Percentiles rank a stretch among this genome's conserved stretches.
Conservation (phyloP, 2,329 filamentous ascomycete genomes). For the Kalmusia sp. region DNA sequence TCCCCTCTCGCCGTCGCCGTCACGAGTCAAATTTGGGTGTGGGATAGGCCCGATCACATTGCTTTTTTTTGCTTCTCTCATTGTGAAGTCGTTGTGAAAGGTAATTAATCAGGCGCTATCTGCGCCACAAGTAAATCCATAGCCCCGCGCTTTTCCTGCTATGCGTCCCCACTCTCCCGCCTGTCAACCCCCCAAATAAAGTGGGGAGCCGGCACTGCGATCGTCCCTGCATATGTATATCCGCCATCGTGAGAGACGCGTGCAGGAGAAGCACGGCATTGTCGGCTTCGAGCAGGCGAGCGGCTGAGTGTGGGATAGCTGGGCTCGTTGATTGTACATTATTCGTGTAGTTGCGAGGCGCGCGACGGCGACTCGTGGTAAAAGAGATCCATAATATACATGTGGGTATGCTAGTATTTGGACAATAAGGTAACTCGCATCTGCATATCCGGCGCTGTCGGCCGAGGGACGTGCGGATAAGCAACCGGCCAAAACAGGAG, state of each 20-base stretch:
- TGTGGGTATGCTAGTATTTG: no score
- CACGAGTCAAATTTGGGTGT: no score
- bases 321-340: not conserved
- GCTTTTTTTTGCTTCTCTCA: not conserved
- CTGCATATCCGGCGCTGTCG: no score
- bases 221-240: conserved; percentile 7
- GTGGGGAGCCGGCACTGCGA: conserved; percentile 1
- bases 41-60: no score
- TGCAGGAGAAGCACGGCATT: not conserved
- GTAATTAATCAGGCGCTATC: not conserved
- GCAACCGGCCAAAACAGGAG: no score
- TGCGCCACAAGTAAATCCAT: not conserved
- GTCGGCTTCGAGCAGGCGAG: not conserved
- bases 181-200: not conserved
- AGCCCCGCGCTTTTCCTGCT: not conserved
- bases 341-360: not conserved
- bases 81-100: not conserved
- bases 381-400: not conserved
- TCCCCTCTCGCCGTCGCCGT: not conserved
- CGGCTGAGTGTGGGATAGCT: not conserved
- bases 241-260: not conserved
- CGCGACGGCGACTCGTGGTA: no score
- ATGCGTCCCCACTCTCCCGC: not conserved
- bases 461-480: no score
- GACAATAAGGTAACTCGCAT: no score